phyloP scores from a whole-genome alignment of 1,139 yeast species.

The Magnusiomyces magnusii region DNA sequence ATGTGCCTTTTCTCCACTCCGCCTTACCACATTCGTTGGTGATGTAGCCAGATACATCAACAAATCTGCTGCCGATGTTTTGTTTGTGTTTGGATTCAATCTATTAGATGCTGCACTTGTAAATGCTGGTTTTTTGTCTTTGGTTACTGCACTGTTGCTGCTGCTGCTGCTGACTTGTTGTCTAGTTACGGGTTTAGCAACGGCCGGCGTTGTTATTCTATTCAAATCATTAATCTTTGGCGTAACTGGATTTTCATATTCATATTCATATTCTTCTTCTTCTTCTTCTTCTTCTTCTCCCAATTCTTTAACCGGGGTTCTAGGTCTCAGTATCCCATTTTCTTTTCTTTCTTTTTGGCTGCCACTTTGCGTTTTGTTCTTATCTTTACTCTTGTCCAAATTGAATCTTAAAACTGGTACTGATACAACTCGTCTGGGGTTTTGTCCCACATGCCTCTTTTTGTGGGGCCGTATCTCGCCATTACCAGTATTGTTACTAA shows the following conservation, averaged over 20 bases:
- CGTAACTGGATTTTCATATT: too few relatives aligned
- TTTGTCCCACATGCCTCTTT: neutral
- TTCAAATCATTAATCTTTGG: too few relatives aligned
- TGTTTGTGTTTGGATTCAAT: too few relatives aligned
- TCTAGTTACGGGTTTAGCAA: neutral
- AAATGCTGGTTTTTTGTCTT: neutral
- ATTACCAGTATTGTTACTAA: neutral
- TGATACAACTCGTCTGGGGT: neutral
- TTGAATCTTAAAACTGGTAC: neutral
- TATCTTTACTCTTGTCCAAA: neutral
- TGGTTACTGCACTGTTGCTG: slow-evolving; percentile 4
- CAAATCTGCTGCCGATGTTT: slow-evolving; percentile 1
- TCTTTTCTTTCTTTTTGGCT: too few relatives aligned
- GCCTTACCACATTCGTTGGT: neutral
- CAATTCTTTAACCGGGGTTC: too few relatives aligned
- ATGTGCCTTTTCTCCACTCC: neutral
- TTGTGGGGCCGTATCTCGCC: neutral
- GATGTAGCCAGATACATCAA: slow-evolving; percentile 1
- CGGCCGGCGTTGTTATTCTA: neutral
- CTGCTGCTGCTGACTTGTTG: neutral
- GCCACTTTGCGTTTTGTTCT: neutral
- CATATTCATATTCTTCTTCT: neutral
- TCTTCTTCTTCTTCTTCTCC: neutral
- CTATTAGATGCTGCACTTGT: too few relatives aligned
- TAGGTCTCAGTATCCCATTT: too few relatives aligned